Evolutionary conservation across 805 yeast genomes (phyloP), one percentile per base, ranked within the genome.

Genomic region (Teunomyces tritomae): DNA sequence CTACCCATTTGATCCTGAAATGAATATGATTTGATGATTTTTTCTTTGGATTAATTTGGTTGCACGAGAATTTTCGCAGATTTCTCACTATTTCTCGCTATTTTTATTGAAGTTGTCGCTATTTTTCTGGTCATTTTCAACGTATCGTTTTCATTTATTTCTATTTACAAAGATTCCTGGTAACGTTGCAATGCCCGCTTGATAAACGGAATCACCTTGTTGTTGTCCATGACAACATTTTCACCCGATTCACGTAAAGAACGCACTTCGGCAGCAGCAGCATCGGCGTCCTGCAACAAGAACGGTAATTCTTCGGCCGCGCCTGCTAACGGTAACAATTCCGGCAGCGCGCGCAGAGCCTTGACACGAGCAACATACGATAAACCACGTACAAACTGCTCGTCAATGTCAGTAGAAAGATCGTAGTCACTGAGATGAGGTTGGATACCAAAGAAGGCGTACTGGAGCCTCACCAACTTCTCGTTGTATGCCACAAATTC

Each of bases 391-490:
- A 86, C 85, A 35, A 71, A 68, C 47, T 62, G 66, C 26, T 57
- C 69, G 48, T 66, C 63, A 48, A 75, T 71, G 58, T 85, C 86
- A 10, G 83, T 82, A 13, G 68, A 63, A 55, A 84, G 77, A 46
- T 81, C 81, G 47, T 78, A 63, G 39, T 69, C 84, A 41, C 82
- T 74, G 47, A 79, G 71, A 46, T 80, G 82, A 27, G 87, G 89
- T 50, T 83, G 82, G 47, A 90, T 86, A n/a, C 97, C 97, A 61
- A 83, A 91, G 27, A 89, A 64, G 0, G 96, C 91, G 56, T 76
- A 81, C 64, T 88, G 96, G 57, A 90, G 77, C 62, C 98, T 82
- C 48, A 82, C 83, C 49, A 91, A 73, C 59, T 82, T 82, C 46
- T 83, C 89, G 60, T 81, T 82, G 65, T 80, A 78, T 50, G 14